Conservation (phyloP, 2,329 filamentous ascomycete species). For the Beauveria varroae region DNA sequence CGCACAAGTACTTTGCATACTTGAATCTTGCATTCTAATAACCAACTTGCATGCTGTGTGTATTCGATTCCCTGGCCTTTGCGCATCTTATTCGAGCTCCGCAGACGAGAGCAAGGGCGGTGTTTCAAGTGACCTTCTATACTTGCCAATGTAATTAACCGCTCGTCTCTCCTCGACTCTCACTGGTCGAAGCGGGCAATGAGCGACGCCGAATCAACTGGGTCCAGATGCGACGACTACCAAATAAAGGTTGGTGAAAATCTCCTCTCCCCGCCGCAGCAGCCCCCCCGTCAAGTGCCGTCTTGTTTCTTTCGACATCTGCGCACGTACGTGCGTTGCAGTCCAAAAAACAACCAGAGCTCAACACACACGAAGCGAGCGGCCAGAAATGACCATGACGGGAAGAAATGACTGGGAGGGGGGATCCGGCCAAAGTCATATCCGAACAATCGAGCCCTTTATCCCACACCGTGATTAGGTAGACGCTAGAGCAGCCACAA, state of each 20-base stretch:
- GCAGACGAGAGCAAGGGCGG: not conserved
- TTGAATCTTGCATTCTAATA: not conserved
- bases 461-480: not conserved
- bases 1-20: not conserved
- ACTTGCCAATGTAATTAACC: not conserved
- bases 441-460: not conserved
- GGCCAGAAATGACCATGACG: too few species aligned
- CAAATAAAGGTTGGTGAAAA: too few species aligned
- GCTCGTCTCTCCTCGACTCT: slow-evolving; percentile 1
- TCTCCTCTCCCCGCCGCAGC: too few species aligned
- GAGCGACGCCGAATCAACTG: not conserved
- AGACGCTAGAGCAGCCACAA: not conserved
- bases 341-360: too few species aligned
- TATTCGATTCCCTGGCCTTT: not conserved
- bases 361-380: too few species aligned
- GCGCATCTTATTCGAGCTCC: not conserved
- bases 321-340: too few species aligned
- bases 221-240: not conserved
- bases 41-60: not conserved
- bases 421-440: not conserved
- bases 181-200: not conserved
- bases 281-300: not conserved
- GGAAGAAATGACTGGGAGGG: too few species aligned
- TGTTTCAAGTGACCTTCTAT: not conserved
- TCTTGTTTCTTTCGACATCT: not conserved